Base-by-base conservation (phyloP, 2,329 filamentous ascomycete genomes). In the Coniochaeta ligniaria region DNA sequence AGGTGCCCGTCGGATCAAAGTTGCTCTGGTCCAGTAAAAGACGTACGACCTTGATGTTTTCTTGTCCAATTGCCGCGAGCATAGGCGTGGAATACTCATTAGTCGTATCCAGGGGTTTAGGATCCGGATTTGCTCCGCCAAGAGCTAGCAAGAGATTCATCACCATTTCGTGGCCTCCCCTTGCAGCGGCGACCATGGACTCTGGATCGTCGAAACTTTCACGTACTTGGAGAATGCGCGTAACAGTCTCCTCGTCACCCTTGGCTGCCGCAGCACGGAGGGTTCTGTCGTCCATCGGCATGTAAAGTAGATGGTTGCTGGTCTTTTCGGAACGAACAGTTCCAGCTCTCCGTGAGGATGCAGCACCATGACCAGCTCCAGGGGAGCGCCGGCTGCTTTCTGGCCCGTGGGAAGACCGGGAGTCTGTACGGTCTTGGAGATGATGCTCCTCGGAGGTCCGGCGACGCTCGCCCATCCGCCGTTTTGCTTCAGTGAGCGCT, bases 31-130 rank as follows among this genome's bases (percentile, higher is more conserved):
- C 86, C 7, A 96, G 78, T 8, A 97, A 81, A 12, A 96, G 78
- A 61, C 89, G 84, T 52, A 99, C 86, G 61, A 97, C 91, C 66
- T 91, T 90, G 57, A 95, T 83, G 67, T 96, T 95, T 64, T 87
- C 85, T 66, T 94, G 89, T 17, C 95, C 94, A 65, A 99, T 97
- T 1, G 95, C 93, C 61, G 93, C 92, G 41, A 97, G 83, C 80
- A 99, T 96, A 1, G 95, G 95, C 1, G 94, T 98, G 58, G 93
- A 89, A 68, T 90, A 88, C 61, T 95, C 92, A 47, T 82, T 75
- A 31, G 81, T 78, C 33, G 82, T 80, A 9, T 78, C 69, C 55
- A 92, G 74, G 14, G 90, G 84, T 7, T 83, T 79, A 35, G 92
- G 92, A 67, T 95, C 91, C 0, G 83, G 80, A 59, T 85, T 83